Base-by-base conservation (phyloP, 495 filamentous ascomycete species). In the Aeminium ludgeri region DNA sequence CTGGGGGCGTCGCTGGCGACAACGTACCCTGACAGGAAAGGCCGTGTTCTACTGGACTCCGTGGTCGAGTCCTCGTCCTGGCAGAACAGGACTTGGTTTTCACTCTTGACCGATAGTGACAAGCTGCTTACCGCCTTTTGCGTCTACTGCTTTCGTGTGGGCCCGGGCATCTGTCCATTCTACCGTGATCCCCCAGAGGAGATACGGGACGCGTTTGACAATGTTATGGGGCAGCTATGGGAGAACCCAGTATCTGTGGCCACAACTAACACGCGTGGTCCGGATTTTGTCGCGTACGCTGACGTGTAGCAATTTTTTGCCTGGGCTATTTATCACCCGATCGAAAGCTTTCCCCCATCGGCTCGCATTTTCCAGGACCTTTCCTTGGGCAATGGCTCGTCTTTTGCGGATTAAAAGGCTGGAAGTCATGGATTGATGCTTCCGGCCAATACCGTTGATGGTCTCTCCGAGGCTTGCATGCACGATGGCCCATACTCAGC, bases 351-450 rank as follows among this genome's bases (percentile, higher is more conserved):
- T 53, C 66, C 66, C 0, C 44, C 59, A 0, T 52, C 80, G 0
- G 76, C 77, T 4, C 39, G 57, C 6, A 51, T 70, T 23, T 58
- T 82, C 6, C 60, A 62, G 6, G 70, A 66, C 2, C 60, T 83
- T 2, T 65, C 66, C 25, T 38, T 45, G 6, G 67, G 73, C 1
- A 62, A 83, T 43, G 73, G 70, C 0, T 53, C 53, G 1, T 31
- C 42, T 4, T 43, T 40, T 20, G 38, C 43, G 12, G 15, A 11
- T 4, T 41, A 32, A 23, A 42, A 28, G 29, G n/a, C 17, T n/a
- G 6, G 28, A 19, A 23, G 16, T 25, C 8, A 25, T 8, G 8
- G 17, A n/a, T 28, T 4, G 36, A 25, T 25, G 23, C 8, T 25
- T 8, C 23, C 8, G 23, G 23, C 23, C 3, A 25, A 8, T 8